A percentile compares a stretch with the other conserved stretches of the same genome.
Conservation (phyloP, 257 asterid genomes). For the Nicotiana sylvestris region DNA sequence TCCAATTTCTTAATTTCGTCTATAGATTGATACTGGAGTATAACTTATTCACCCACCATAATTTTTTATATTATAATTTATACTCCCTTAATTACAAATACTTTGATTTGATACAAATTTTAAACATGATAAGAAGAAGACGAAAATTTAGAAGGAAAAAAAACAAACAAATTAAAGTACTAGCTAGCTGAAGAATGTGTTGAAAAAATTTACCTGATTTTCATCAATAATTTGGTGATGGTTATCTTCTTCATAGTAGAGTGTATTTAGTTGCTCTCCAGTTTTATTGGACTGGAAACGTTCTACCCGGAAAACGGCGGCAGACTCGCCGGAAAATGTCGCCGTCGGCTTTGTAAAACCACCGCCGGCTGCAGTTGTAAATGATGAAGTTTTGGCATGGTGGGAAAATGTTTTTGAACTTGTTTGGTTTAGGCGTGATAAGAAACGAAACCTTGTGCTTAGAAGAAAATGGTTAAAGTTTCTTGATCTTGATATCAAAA, state of each 20-base stretch:
- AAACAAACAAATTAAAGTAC: too few species aligned
- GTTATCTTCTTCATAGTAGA: slow-evolving; percentile 21
- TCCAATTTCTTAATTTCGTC: neutral
- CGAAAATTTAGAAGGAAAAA: too few species aligned
- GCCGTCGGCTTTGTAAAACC: neutral
- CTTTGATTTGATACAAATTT: too few species aligned
- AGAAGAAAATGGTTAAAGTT: slow-evolving; percentile 27
- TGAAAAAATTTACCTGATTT: slow-evolving; percentile 31
- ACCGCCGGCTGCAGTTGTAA: slow-evolving; percentile 17
- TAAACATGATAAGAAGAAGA: too few species aligned
- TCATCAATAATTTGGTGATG: slow-evolving; percentile 38
- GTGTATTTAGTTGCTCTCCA: slow-evolving; percentile 37
- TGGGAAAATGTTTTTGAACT: neutral
- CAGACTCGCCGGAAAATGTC: slow-evolving; percentile 12
- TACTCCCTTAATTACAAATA: too few species aligned
- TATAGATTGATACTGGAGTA: too few species aligned
- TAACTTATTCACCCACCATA: too few species aligned
- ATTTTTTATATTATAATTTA: too few species aligned
- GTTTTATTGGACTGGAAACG: slow-evolving; percentile 54
- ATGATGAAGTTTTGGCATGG: slow-evolving; percentile 7
- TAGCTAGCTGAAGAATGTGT: neutral
- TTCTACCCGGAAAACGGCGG: slow-evolving; percentile 19
- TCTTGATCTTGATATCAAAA: slow-evolving; percentile 49
- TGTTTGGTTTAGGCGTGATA: slow-evolving; percentile 5
- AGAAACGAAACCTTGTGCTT: slow-evolving; percentile 18